Conservation (phyloP, 2,329 filamentous ascomycete genomes). For the Trichophyton schoenleinii region DNA sequence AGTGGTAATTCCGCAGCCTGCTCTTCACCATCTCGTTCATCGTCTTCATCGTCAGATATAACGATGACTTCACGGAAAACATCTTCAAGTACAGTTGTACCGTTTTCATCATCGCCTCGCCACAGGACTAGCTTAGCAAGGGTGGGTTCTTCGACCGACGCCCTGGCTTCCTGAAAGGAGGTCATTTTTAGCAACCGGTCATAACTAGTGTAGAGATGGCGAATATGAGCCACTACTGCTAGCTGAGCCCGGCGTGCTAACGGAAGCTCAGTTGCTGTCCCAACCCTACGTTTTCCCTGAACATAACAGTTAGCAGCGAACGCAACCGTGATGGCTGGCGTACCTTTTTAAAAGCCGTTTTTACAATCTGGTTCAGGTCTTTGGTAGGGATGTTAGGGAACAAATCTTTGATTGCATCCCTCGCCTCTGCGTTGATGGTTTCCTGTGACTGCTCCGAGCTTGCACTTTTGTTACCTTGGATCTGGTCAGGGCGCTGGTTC, state of each 20-base stretch:
- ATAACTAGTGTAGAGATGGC: slow-evolving; percentile 51
- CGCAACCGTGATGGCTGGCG: slow-evolving; percentile 11
- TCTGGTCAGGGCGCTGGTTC: slow-evolving; percentile 18
- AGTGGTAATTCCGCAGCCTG: slow-evolving; percentile 1
- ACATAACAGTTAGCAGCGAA: slow-evolving; percentile 15
- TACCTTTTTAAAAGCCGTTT: slow-evolving; percentile 49
- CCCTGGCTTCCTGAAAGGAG: slow-evolving; percentile 43
- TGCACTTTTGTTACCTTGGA: slow-evolving; percentile 12
- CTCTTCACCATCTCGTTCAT: slow-evolving; percentile 24
- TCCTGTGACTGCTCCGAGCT: slow-evolving; percentile 28
- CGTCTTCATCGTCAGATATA: slow-evolving; percentile 49
- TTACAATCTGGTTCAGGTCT: slow-evolving; percentile 46
- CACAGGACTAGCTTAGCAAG: slow-evolving; percentile 48
- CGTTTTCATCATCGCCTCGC: slow-evolving; percentile 48
- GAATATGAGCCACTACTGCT: slow-evolving; percentile 50
- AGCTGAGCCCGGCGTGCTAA: slow-evolving; percentile 48
- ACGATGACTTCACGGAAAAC: slow-evolving; percentile 53
- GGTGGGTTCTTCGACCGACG: slow-evolving; percentile 42
- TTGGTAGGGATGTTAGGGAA: slow-evolving; percentile 51
- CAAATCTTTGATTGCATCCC: slow-evolving; percentile 47
- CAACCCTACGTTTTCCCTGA: slow-evolving; percentile 46
- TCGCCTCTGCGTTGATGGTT: slow-evolving; percentile 44
- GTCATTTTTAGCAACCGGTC: slow-evolving; percentile 44
- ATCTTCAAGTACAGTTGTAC: slow-evolving; percentile 44
- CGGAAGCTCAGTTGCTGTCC: slow-evolving; percentile 42